Conservation (phyloP, 305 asterid genomes). For the Salvia sclarea region DNA sequence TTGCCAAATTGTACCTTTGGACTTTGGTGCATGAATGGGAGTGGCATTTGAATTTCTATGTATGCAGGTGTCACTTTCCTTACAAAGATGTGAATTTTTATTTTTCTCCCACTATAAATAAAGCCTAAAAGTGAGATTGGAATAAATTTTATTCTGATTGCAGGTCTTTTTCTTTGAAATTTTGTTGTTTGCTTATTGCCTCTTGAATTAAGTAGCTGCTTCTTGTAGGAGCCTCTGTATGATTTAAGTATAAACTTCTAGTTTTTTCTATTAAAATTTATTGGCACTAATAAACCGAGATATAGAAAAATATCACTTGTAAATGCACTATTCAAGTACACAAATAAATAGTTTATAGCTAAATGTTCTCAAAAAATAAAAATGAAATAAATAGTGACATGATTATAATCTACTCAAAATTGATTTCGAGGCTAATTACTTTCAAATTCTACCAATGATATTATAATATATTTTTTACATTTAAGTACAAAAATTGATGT, state of each 20-base stretch:
- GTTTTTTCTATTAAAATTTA: not conserved
- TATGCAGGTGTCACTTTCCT: slow-evolving; percentile 25
- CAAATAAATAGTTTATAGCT: too few species aligned
- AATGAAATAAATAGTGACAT: too few species aligned
- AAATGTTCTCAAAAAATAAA: too few species aligned
- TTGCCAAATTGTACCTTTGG: not conserved
- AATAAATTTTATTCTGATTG: not conserved
- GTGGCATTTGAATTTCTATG: slow-evolving; percentile 13
- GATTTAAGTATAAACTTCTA: not conserved
- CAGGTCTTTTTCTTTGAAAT: not conserved
- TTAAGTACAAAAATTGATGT: too few species aligned
- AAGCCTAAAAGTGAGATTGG: slow-evolving; percentile 12
- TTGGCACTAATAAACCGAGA: not conserved
- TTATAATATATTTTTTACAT: too few species aligned
- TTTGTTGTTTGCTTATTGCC: not conserved
- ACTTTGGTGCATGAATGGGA: slow-evolving; percentile 17
- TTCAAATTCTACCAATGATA: too few species aligned
- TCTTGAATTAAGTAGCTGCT: not conserved
- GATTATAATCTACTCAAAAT: too few species aligned
- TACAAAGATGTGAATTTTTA: slow-evolving; percentile 19
- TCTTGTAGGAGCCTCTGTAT: not conserved
- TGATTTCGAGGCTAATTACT: too few species aligned
- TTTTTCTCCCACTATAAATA: slow-evolving; percentile 8
- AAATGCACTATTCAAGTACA: too few species aligned
- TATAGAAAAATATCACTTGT: too few species aligned